Evolutionary conservation across 768 basidiomycete genomes (phyloP).

Genomic region (Tricholoma sp.): DNA sequence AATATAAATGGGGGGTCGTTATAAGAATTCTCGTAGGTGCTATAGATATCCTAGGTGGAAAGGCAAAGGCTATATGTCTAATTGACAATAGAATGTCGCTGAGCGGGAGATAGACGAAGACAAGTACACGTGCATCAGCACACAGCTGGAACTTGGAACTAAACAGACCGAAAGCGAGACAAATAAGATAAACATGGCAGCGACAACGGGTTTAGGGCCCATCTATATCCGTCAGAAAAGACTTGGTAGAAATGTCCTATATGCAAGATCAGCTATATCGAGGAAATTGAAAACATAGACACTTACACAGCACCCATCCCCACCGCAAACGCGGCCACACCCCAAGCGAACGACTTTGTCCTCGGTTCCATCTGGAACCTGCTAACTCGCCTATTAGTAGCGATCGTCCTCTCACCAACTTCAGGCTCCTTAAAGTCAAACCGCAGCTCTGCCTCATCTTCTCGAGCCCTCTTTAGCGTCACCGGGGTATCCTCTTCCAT

Average conservation of each 20-base stretch:
- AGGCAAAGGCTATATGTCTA: not conserved
- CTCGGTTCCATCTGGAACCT: conserved; percentile 56
- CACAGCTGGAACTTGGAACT: not conserved
- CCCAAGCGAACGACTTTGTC: conserved; percentile 78
- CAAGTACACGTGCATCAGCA: conserved; percentile 7
- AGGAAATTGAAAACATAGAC: not conserved
- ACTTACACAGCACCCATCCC: conserved; percentile 80
- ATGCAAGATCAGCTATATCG: conserved; percentile 4
- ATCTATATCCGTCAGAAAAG: conserved; percentile 39
- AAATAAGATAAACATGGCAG: conserved; percentile 5
- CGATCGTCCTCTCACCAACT: conserved; percentile 43
- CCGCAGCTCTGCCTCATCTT: conserved; percentile 43
- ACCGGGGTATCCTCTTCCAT: conserved; percentile 30
- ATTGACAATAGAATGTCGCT: not conserved
- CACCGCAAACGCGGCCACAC: conserved; percentile 76
- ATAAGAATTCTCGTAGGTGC: not conserved
- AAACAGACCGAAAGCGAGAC: not conserved
- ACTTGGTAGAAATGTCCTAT: conserved; percentile 56
- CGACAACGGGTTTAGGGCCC: conserved; percentile 4
- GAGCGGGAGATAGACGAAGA: not conserved
- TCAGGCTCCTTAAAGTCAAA: conserved; percentile 73
- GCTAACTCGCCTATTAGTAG: conserved; percentile 58
- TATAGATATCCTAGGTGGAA: not conserved
- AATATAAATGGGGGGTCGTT: not conserved
- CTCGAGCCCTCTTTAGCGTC: conserved; percentile 51